phyloP scores from a whole-genome alignment of 1,284 basidiomycete genomes.

The Trichosporon sp. region DNA sequence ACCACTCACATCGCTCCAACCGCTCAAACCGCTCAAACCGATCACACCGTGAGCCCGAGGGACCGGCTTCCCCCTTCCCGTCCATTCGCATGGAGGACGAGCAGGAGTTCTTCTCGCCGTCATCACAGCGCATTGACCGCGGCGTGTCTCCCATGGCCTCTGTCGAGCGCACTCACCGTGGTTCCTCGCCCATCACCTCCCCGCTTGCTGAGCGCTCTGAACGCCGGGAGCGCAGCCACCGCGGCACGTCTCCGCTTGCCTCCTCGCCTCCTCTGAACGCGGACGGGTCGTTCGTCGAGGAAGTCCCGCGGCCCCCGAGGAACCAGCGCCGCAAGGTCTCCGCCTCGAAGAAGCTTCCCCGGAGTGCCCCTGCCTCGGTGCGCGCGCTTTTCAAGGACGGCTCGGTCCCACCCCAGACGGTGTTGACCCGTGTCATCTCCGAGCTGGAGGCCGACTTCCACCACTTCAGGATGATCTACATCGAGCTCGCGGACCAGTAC shows the following conservation, averaged over 20 bases:
- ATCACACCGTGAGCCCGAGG: constrained; percentile 17
- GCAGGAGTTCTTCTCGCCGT: constrained; percentile 68
- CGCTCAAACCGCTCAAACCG: constrained; percentile 9
- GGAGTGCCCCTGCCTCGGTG: constrained; percentile 40
- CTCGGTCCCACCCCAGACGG: constrained; percentile 70
- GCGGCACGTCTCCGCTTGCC: not conserved
- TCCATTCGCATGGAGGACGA: constrained; percentile 73
- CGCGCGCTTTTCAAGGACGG: constrained; percentile 56
- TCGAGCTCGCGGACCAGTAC: constrained; percentile 83
- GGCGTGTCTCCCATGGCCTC: not conserved
- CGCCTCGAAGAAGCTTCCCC: not conserved
- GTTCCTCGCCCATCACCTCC: not conserved
- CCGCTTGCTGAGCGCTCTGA: not conserved
- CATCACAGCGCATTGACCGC: not conserved
- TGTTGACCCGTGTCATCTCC: constrained; percentile 67
- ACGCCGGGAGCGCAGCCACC: not conserved
- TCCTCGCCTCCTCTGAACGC: not conserved
- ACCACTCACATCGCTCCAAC: not conserved
- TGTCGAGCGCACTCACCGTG: not conserved
- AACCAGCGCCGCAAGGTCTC: not conserved
- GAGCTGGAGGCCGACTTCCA: constrained; percentile 86
- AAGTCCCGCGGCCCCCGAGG: not conserved
- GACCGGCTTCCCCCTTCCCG: constrained; percentile 64
- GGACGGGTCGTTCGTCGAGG: not conserved
- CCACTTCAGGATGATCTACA: constrained; percentile 86